Evolutionary conservation across 345 rosid species (phyloP).

Genomic region (Linum trigynum): DNA sequence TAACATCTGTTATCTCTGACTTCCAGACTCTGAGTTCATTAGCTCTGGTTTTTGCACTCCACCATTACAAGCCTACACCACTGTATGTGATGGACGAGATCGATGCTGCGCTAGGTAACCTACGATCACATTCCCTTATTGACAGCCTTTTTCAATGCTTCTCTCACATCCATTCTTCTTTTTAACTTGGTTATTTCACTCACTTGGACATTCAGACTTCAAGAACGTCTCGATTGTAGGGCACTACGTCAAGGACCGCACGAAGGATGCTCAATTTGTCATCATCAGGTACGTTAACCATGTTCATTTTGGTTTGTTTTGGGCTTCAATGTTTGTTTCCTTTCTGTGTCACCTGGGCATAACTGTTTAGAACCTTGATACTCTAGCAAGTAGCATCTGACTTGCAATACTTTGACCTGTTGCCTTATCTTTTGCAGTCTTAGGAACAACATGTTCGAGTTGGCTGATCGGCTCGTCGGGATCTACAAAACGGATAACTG

Average conservation of each 20-base stretch:
- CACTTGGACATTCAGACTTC: conserved; percentile 49
- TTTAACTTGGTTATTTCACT: conserved; percentile 5
- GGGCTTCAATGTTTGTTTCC: too few species aligned
- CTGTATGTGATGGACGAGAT: conserved; percentile 98
- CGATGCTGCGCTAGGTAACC: conserved; percentile 87
- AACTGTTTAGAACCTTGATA: neutral
- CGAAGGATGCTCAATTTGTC: conserved; percentile 90
- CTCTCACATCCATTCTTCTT: neutral
- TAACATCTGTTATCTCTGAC: neutral
- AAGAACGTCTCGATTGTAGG: conserved; percentile 98
- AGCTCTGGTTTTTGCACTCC: conserved; percentile 96
- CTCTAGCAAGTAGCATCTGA: neutral
- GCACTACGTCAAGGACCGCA: conserved; percentile 93
- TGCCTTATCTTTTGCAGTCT: conserved; percentile 43
- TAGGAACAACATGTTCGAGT: conserved; percentile 97
- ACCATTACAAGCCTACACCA: conserved; percentile 98
- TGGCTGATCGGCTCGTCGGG: conserved; percentile 88
- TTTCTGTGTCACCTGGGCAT: too few species aligned
- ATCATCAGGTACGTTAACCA: conserved; percentile 61
- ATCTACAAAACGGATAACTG: conserved; percentile 96
- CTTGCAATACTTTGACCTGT: neutral
- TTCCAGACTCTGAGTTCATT: conserved; percentile 91
- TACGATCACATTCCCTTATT: conserved; percentile 2
- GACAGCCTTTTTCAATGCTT: neutral
- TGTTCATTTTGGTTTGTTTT: too few species aligned